phyloP scores from a whole-genome alignment of 306 rosid genomes.

The Acmispon strigosus region DNA sequence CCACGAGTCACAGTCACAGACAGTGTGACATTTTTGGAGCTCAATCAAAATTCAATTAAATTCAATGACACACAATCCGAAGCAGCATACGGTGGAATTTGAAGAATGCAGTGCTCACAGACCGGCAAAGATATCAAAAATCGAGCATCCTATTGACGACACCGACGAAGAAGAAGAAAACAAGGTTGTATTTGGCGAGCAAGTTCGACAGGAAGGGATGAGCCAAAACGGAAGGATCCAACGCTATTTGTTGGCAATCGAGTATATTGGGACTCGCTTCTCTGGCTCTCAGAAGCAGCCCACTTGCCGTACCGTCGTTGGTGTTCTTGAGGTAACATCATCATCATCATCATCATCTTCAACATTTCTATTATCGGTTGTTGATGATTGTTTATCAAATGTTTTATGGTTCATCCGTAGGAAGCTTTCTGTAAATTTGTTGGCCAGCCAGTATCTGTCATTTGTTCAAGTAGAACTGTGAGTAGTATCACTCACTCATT shows the following conservation, averaged over 20 bases:
- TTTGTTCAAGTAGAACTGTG: conserved; percentile 90
- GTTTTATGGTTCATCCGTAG: conserved; percentile 27
- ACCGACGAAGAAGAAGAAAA: conserved; percentile 1
- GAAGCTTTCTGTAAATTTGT: conserved; percentile 84
- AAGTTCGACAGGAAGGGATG: no score
- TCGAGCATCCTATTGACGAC: conserved; percentile 16
- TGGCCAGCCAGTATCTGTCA: conserved; percentile 67
- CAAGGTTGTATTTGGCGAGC: not conserved
- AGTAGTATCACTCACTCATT: conserved; percentile 15
- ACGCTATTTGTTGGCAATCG: conserved; percentile 78
- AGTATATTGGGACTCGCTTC: conserved; percentile 83
- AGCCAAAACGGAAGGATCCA: conserved; percentile 42
- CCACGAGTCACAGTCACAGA: no score
- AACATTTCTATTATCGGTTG: no score
- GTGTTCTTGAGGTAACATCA: conserved; percentile 79
- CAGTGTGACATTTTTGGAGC: not conserved
- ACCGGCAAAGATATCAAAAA: conserved; percentile 53
- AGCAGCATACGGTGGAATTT: conserved; percentile 42
- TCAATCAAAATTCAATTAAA: not conserved
- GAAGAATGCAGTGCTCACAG: conserved; percentile 36
- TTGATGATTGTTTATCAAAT: no score
- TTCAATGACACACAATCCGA: conserved; percentile 44
- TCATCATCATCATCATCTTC: no score
- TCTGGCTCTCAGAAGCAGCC: conserved; percentile 86
- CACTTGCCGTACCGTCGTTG: conserved; percentile 73